Percentiles rank a stretch among this genome's conserved stretches.
Evolutionary conservation across 192 early-diverging fungal species (phyloP).

Genomic region (Entophlyctis luteolus): DNA sequence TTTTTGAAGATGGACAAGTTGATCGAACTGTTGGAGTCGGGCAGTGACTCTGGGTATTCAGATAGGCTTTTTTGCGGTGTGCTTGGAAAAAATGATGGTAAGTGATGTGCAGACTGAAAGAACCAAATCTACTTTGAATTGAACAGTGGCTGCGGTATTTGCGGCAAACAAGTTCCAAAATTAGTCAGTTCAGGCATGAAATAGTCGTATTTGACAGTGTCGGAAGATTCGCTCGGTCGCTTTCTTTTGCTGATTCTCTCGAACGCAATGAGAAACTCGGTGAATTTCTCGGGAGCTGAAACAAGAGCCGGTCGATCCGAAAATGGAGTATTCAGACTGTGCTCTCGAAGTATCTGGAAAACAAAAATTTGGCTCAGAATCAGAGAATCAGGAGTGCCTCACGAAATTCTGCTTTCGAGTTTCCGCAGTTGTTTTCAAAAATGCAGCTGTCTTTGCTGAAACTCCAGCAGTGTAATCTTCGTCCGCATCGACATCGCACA

Average conservation of each 20-base stretch:
- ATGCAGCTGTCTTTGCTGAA: not conserved
- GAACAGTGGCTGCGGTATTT: not conserved
- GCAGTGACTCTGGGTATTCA: not conserved
- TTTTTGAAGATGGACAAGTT: not conserved
- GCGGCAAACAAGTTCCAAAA: conserved; percentile 10
- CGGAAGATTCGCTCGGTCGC: not conserved
- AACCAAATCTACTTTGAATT: not conserved
- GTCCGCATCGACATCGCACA: not conserved
- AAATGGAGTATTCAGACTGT: conserved; percentile 8
- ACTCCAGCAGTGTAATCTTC: conserved; percentile 10
- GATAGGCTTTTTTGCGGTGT: conserved; percentile 2
- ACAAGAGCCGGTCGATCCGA: not conserved
- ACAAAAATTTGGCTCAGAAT: not conserved
- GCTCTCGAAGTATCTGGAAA: conserved; percentile 10
- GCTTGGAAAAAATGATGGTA: not conserved
- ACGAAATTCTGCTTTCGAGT: conserved; percentile 13
- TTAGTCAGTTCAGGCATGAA: conserved; percentile 21
- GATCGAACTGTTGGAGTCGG: conserved; percentile 3
- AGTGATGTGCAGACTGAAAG: not conserved
- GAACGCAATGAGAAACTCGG: not conserved
- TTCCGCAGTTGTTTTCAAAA: not conserved
- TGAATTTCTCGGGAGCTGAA: not conserved
- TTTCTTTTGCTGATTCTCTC: conserved; percentile 9
- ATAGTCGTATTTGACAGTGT: conserved; percentile 11
- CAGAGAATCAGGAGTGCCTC: not conserved